Conservation (phyloP, 768 basidiomycete genomes). For the Candolleomyces aberdarensis region DNA sequence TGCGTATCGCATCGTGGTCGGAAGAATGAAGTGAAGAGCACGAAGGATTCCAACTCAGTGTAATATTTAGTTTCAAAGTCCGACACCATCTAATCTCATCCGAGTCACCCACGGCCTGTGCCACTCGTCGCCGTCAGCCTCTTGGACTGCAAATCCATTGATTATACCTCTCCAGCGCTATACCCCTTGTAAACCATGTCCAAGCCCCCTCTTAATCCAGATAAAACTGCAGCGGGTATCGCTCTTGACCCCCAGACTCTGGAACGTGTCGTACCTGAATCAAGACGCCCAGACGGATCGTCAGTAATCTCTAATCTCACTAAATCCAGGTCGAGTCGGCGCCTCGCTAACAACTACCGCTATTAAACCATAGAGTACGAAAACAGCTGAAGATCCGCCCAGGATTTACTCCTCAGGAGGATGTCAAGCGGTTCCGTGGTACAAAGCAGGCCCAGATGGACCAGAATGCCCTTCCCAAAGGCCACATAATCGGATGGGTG, state of each 20-base stretch:
- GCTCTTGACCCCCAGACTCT: slow-evolving; percentile 81
- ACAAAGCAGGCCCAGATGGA: slow-evolving; percentile 75
- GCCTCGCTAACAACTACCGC: slow-evolving; percentile 12
- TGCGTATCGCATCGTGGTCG: slow-evolving; percentile 72
- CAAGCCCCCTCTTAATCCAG: slow-evolving; percentile 70
- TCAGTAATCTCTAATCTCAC: slow-evolving; percentile 36
- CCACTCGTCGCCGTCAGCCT: not conserved
- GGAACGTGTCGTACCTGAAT: slow-evolving; percentile 86
- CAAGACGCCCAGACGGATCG: slow-evolving; percentile 81
- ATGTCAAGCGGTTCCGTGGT: slow-evolving; percentile 82
- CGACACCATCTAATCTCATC: slow-evolving; percentile 16
- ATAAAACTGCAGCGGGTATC: slow-evolving; percentile 74
- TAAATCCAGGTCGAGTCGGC: slow-evolving; percentile 11
- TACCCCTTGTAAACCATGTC: slow-evolving; percentile 56
- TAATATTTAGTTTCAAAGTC: slow-evolving; percentile 27
- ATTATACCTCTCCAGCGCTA: not conserved
- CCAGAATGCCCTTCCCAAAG: slow-evolving; percentile 59
- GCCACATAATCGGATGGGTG: slow-evolving; percentile 81
- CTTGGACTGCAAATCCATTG: not conserved
- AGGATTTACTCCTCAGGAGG: slow-evolving; percentile 93
- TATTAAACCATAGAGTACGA: slow-evolving; percentile 53
- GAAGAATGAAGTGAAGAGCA: not conserved
- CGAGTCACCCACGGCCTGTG: not conserved
- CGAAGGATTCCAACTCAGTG: not conserved
- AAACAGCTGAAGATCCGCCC: slow-evolving; percentile 89